A percentile compares a stretch with the other conserved stretches of the same genome.
These are phyloP conservation scores for Elaeagnus macrophylla DNA, from an alignment of 306 rosid species.

Conservation along the genomic window DNA sequence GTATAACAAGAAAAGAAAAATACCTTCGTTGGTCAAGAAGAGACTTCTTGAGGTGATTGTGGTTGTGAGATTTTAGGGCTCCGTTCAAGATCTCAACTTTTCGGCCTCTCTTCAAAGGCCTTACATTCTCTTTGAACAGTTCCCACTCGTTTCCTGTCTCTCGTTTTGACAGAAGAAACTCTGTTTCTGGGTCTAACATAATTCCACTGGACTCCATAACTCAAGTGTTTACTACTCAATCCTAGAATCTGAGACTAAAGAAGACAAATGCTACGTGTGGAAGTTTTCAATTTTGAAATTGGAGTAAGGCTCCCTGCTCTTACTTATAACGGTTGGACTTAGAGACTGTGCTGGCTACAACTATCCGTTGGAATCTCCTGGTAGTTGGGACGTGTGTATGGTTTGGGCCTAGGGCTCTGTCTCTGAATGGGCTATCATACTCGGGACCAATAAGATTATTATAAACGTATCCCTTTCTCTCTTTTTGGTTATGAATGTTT, in stretches of 20 bases:
- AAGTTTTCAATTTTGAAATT: no score
- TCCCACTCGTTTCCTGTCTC: conserved; percentile 83
- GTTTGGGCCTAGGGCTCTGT: no score
- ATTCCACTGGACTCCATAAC: not conserved
- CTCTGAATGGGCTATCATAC: no score
- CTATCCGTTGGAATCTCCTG: no score
- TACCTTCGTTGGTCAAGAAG: conserved; percentile 55
- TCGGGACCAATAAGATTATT: no score
- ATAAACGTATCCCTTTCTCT: no score
- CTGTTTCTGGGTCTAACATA: conserved; percentile 60
- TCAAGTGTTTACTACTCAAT: not conserved
- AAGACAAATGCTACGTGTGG: not conserved
- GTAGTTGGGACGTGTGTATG: no score
- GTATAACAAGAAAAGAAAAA: not conserved
- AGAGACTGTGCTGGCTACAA: no score
- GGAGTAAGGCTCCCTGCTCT: not conserved
- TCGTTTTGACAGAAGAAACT: conserved; percentile 55
- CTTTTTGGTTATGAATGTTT: no score
- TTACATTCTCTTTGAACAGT: conserved; percentile 77
- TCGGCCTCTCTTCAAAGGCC: conserved; percentile 92
- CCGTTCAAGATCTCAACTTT: conserved; percentile 53
- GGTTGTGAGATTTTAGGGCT: conserved; percentile 51
- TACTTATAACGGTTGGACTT: not conserved
- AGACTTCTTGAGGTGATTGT: conserved; percentile 50
- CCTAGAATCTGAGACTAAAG: not conserved